Evolutionary conservation across 1,284 basidiomycete species (phyloP).

Genomic region (Heterobasidion occidentale): DNA sequence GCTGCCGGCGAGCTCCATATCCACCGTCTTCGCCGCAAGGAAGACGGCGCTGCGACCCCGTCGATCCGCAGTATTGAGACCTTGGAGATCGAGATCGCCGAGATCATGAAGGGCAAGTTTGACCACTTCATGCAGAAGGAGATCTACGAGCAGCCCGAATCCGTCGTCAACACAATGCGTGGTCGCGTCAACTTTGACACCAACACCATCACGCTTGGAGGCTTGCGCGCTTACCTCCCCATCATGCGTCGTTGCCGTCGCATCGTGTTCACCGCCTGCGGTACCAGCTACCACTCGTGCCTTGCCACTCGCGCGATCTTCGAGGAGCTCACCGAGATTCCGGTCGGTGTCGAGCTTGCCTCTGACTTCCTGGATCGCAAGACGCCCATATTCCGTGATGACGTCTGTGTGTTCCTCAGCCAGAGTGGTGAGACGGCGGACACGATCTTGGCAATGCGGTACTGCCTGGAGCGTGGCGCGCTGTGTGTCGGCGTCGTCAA

Average conservation of each 20-base stretch:
- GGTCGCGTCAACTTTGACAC: conserved; percentile 99
- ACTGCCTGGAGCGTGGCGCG: conserved; percentile 95
- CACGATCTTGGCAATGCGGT: conserved; percentile 93
- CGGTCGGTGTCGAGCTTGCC: conserved; percentile 94
- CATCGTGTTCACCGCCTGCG: conserved; percentile 96
- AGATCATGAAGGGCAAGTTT: conserved; percentile 99
- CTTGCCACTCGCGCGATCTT: conserved; percentile 98
- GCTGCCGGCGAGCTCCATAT: conserved; percentile 97
- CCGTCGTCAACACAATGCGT: conserved; percentile 99
- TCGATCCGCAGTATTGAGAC: conserved; percentile 96
- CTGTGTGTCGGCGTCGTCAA: conserved; percentile 97
- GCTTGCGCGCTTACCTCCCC: conserved; percentile 89
- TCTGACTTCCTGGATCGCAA: conserved; percentile 99
- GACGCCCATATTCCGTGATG: conserved; percentile 99
- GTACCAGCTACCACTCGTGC: conserved; percentile 97
- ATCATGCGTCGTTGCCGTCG: conserved; percentile 94
- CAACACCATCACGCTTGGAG: conserved; percentile 89
- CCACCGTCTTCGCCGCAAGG: conserved; percentile 89
- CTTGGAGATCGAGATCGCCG: conserved; percentile 96
- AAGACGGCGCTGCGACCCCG: conserved; percentile 65
- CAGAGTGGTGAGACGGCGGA: conserved; percentile 99
- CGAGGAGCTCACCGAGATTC: conserved; percentile 98
- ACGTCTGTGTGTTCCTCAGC: conserved; percentile 94
- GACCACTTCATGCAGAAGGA: conserved; percentile 99
- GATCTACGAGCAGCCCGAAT: conserved; percentile 99